Evolutionary conservation across 2,329 filamentous ascomycete species (phyloP).

Genomic region (Septoria petroselini): DNA sequence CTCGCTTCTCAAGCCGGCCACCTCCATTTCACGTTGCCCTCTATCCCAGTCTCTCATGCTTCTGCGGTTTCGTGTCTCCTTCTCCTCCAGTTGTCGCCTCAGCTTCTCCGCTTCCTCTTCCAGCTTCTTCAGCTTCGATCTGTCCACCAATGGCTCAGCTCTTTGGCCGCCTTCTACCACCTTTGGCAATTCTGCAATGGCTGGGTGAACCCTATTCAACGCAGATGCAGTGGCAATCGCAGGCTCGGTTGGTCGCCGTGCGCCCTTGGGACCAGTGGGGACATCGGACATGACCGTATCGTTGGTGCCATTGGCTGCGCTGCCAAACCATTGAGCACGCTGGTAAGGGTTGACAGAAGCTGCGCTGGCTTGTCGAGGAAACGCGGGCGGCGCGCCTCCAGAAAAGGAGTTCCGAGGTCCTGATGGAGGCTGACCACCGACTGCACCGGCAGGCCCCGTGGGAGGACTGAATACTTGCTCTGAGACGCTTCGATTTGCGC

Average conservation of each 20-base stretch:
- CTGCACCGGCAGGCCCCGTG: slow-evolving; percentile 16
- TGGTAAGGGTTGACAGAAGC: slow-evolving; percentile 48
- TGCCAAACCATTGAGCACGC: slow-evolving; percentile 46
- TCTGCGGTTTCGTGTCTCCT: slow-evolving; percentile 45
- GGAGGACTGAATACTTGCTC: slow-evolving; percentile 19
- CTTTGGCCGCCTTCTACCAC: slow-evolving; percentile 46
- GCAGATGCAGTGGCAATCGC: slow-evolving; percentile 16
- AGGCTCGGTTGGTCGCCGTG: slow-evolving; percentile 25
- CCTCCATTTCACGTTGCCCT: slow-evolving; percentile 45
- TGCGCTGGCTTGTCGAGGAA: slow-evolving; percentile 44
- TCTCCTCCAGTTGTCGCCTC: slow-evolving; percentile 47
- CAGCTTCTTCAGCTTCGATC: slow-evolving; percentile 44
- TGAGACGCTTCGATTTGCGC: slow-evolving; percentile 11
- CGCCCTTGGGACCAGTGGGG: slow-evolving; percentile 31
- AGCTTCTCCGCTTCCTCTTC: slow-evolving; percentile 49
- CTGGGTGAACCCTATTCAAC: slow-evolving; percentile 29
- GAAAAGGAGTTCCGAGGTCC: slow-evolving; percentile 36
- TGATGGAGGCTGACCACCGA: slow-evolving; percentile 31
- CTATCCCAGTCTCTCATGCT: slow-evolving; percentile 48
- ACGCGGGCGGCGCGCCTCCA: slow-evolving; percentile 21
- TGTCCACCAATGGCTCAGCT: slow-evolving; percentile 44
- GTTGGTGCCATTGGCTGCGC: slow-evolving; percentile 7
- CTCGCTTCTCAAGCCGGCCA: slow-evolving; percentile 45
- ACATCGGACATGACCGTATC: slow-evolving; percentile 31
- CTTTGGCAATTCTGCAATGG: slow-evolving; percentile 45